Evolutionary conservation across 768 basidiomycete species (phyloP), one percentile per base, ranked within the genome.

Genomic region (Trichaptum fuscoviolaceum): DNA sequence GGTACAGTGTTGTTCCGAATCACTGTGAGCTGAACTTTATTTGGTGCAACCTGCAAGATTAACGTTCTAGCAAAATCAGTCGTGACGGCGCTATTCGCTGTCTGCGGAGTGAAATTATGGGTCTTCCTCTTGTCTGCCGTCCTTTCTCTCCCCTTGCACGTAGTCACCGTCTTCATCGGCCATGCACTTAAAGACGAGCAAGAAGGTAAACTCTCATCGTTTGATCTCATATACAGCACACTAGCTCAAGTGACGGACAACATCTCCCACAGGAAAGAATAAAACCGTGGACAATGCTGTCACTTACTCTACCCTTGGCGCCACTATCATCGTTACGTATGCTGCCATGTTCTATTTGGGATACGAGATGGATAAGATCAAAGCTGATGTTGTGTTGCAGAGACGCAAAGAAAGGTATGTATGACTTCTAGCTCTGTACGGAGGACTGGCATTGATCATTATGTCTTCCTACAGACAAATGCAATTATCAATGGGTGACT

Each of bases 111-210:
- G 75, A 66, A 58, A 34, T 75, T 81, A 61, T 77, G 71, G 70
- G 70, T 76, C 36, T 83, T 82, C 73, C 66, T 73, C 25, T 36
- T 79, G 8, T 80, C 82, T 7, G 75, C 81, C 9, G 68, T 82
- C 34, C 67, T 79, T 23, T 77, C 77, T 36, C 67, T 81, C 15
- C 82, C 82, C 7, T 82, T 82, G 68, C 81, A 83, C 74, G 74
- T 84, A 30, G 74, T 77, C 30, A 75, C 78, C n/a, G 82, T 83
- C 18, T 83, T 82, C 67, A 72, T 81, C 58, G 82, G 82, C n/a
- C 76, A 73, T 62, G 65, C 71, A 7, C 26, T 75, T 0, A 58
- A 24, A 2, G 62, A 66, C 8, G 23, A 36, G 59, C 64, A 59
- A 42, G 62, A 57, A 26, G 60, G 26, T 61, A 61, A 12, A 34